Evolutionary conservation across 108 stramenopile genomes (phyloP), one percentile per base, ranked within the genome.

Genomic region (Cylindrotheca closterium): DNA sequence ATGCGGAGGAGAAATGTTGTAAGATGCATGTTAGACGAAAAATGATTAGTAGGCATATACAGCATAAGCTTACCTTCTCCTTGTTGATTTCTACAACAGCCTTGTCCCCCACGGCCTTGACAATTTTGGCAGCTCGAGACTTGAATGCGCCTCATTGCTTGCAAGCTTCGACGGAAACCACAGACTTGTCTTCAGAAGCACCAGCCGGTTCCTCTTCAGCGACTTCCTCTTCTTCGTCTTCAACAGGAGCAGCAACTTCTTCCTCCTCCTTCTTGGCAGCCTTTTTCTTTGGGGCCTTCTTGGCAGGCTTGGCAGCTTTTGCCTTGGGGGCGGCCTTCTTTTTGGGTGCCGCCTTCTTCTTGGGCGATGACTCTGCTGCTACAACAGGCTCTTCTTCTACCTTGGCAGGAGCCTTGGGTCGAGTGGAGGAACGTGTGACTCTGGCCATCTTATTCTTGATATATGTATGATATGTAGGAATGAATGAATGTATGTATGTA

Each of bases 141-240:
- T 88, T 88, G 79, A 91, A 91, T 58, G 83, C 86, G 47, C 72
- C 73, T 87, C 86, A 87, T 77, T 86, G 85, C 71, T 91, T 91
- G 76, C 89, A 88, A 4, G 89, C 89, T 69, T 91, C 89, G 45
- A 91, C 81, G 18, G 73, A 70, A 1, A 87, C 81, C 23, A 71
- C 58, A 22, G 53, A 47, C 53, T 65, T 67, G 28, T 59, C 47
- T 5, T 27, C 55, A 21, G 17, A 37, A 18, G 24, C 45, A 22
- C 15, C 47, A 7, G 8, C 10, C 17, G 42, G 27, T 4, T 28
- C 27, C 28, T 67, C 4, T 22, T 47, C 47, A 19, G 33, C 37
- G 17, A 23, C 56, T 10, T 55, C 57, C 26, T 57, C 37, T 22
- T 45, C 30, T 31, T 57, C 59, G 45, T 24, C 24, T 30, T 52